Evolutionary conservation across 1,139 yeast genomes (phyloP).

Genomic region (Petasospora fabianii): DNA sequence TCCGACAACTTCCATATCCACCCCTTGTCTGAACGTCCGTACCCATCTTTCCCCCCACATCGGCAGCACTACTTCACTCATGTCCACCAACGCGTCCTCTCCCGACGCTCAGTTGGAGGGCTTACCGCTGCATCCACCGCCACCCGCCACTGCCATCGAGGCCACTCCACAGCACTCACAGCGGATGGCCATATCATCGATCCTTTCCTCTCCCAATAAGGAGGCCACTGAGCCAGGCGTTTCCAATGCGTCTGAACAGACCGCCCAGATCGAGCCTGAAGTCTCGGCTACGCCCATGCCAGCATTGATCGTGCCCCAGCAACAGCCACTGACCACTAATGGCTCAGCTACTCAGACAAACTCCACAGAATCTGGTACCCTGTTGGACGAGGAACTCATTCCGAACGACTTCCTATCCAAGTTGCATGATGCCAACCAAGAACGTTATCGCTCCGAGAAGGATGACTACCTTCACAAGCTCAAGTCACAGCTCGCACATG

Average conservation of each 20-base stretch:
- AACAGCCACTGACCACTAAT: neutral
- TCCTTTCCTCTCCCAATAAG: conserved; percentile 3
- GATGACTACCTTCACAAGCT: conserved; percentile 21
- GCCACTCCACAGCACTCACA: neutral
- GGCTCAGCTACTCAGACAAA: conserved; percentile 1
- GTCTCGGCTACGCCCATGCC: no score
- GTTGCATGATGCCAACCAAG: conserved; percentile 21
- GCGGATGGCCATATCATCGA: conserved; percentile 3
- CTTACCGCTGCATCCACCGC: neutral
- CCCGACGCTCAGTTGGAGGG: neutral
- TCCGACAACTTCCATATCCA: no score
- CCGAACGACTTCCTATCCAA: conserved; percentile 16
- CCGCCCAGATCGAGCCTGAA: no score
- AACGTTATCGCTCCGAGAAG: conserved; percentile 22
- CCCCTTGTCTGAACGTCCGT: no score
- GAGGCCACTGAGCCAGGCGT: no score
- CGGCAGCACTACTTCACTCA: no score
- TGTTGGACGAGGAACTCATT: conserved; percentile 11
- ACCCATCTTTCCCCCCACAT: no score
- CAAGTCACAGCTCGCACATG: conserved; percentile 24
- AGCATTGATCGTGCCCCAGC: no score
- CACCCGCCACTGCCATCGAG: neutral
- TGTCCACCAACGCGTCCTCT: neutral
- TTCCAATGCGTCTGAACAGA: no score
- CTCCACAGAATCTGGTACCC: neutral